These are phyloP conservation scores for Citrus medica DNA, from an alignment of 345 rosid species.

Conservation along the genomic window DNA sequence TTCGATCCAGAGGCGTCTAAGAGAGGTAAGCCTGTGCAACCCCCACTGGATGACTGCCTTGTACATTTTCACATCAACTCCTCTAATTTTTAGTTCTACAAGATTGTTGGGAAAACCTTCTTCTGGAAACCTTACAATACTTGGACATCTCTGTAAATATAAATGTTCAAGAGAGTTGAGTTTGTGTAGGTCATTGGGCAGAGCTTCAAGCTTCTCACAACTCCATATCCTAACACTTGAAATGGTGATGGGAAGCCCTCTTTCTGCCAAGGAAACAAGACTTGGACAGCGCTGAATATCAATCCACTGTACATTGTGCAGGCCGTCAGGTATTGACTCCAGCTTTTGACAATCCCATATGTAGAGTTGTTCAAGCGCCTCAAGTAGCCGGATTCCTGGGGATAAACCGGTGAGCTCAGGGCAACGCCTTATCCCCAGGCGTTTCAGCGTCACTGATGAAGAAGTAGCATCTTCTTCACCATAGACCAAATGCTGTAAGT, in stretches of 20 bases:
- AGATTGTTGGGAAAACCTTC: not conserved
- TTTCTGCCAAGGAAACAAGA: not conserved
- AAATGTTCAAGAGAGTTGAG: not conserved
- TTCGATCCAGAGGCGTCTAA: not conserved
- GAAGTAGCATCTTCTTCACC: not conserved
- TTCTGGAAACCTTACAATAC: not conserved
- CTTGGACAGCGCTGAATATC: not conserved
- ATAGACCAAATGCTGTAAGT: fast-evolving
- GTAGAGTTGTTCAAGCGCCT: not conserved
- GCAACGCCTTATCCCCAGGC: not conserved
- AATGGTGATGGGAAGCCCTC: not conserved
- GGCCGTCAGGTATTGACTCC: not conserved
- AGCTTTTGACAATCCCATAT: not conserved
- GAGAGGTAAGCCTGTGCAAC: not conserved
- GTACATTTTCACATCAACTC: not conserved
- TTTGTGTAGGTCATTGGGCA: not conserved
- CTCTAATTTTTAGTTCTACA: fast-evolving
- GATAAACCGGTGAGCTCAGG: not conserved
- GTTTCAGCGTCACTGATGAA: not conserved
- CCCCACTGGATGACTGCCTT: not conserved
- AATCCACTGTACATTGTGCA: not conserved
- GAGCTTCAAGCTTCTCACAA: not conserved
- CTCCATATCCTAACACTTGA: not conserved
- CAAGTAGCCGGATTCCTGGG: not conserved
- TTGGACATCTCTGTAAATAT: fast-evolving